Base-by-base conservation (phyloP, 1,284 basidiomycete species). In the Lentinula novae-zelandiae region DNA sequence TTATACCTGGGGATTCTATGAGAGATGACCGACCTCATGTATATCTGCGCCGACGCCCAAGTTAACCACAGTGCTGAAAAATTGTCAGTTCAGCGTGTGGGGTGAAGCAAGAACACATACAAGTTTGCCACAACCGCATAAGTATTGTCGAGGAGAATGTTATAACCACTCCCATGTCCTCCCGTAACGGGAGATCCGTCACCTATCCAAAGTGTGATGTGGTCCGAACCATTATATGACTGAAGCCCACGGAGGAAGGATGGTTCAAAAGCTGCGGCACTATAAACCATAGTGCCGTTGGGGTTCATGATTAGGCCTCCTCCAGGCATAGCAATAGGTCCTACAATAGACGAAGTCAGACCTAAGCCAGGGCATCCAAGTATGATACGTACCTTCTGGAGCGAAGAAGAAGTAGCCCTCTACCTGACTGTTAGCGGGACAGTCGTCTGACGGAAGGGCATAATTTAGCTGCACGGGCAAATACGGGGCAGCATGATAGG, bases 71-170 rank as follows among this genome's bases (percentile, higher is more conserved):
- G 49, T 50, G 31, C 49, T 50, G 46, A 31, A 49, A 12, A 20
- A 50, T n/a, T 6, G 22, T 33, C 13, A n/a, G 31, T 15, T 5
- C 33, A 12, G 34, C 2, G 5, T 12, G 31, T 4, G n/a, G 5
- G 15, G 9, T 36, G n/a, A 34, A 38, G 5, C 15, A 20, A 54
- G 20, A 39, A 33, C 9, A 31, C 53, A 20, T 54, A 54, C 53
- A 54, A 39, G 38, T 54, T 54, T 17, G 53, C 53, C n/a, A 54
- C 53, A 17, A 54, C 20, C 10, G 53, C 22, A 40, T 54, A 54
- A 5, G 53, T 54, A 31, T 54, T 42, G 22, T 54, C 53, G 3
- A 54, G 34, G 10, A 54, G 38, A 39, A 54, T 17, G 39, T 54
- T 54, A 12, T 54, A 42, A 15, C 53, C 53, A 31, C 38, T 40